These are phyloP conservation scores for Fusarium pilosicola DNA, from an alignment of 2,329 filamentous ascomycete genomes.

Conservation along the genomic window DNA sequence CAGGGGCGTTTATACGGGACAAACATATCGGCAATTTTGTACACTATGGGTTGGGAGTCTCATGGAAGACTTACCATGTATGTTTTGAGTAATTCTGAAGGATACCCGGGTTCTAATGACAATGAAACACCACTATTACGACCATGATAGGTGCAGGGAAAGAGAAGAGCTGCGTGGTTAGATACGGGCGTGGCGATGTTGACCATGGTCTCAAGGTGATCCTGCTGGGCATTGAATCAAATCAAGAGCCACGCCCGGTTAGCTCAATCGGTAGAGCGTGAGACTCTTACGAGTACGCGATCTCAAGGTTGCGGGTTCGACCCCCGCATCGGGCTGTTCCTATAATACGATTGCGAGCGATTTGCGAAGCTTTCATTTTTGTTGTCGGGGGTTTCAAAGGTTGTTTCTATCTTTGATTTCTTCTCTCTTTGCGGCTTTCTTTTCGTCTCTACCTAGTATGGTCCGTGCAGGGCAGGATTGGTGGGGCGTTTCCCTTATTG, in stretches of 20 bases:
- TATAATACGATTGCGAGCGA: constrained; percentile 43
- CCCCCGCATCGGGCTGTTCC: constrained; percentile 56
- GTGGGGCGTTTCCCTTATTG: background rate
- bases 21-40: constrained; percentile 28
- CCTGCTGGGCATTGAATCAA: background rate
- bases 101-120: constrained; percentile 35
- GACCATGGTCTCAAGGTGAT: background rate
- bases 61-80: constrained; percentile 10
- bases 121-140: constrained; percentile 29
- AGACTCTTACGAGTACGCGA: constrained; percentile 67
- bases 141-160: background rate
- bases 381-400: background rate
- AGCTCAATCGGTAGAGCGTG: constrained; percentile 67
- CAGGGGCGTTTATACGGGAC: constrained; percentile 28
- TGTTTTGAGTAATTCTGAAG: constrained; percentile 20
- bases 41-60: constrained; percentile 30
- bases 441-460: background rate
- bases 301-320: constrained; percentile 69
- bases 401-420: background rate
- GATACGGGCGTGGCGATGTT: background rate
- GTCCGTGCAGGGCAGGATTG: constrained; percentile 12
- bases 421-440: background rate
- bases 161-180: background rate
- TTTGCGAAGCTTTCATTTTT: constrained; percentile 28
- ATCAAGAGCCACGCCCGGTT: constrained; percentile 49